phyloP scores from a whole-genome alignment of 1,284 basidiomycete genomes.

The Filobasidium uniguttulatum region DNA sequence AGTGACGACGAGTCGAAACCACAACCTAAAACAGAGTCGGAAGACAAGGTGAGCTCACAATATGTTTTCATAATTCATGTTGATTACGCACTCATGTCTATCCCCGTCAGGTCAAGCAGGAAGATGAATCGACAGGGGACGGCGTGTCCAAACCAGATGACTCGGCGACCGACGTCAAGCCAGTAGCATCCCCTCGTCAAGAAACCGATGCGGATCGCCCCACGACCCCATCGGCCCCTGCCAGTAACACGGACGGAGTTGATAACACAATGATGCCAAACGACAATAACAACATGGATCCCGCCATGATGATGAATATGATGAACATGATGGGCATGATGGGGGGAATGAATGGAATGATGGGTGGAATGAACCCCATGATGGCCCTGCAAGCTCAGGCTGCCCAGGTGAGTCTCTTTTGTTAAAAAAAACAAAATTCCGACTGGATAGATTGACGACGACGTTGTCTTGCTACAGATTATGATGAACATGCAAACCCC shows the following conservation, averaged over 20 bases:
- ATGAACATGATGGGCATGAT: conserved; percentile 4
- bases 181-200: not conserved
- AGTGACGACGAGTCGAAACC: conserved; percentile 17
- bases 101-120: not conserved
- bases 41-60: conserved; percentile 7
- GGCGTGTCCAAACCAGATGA: no score
- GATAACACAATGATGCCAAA: conserved; percentile 1
- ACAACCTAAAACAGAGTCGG: not conserved
- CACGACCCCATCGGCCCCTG: not conserved
- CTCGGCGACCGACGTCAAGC: not conserved
- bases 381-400: conserved; percentile 18
- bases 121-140: not conserved
- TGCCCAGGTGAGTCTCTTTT: conserved; percentile 11
- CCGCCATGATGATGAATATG: conserved; percentile 9
- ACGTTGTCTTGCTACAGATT: conserved; percentile 1
- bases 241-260: not conserved
- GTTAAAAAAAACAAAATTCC: not conserved
- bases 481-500: conserved; percentile 13
- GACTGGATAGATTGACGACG: not conserved
- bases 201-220: not conserved
- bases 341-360: conserved; percentile 6
- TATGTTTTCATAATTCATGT: no score
- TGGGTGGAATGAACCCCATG: conserved; percentile 15
- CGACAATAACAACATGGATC: conserved; percentile 7
- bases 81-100: no score